These are phyloP conservation scores for Mariannaea elegans DNA, from an alignment of 2,329 filamentous ascomycete species.

Conservation along the genomic window DNA sequence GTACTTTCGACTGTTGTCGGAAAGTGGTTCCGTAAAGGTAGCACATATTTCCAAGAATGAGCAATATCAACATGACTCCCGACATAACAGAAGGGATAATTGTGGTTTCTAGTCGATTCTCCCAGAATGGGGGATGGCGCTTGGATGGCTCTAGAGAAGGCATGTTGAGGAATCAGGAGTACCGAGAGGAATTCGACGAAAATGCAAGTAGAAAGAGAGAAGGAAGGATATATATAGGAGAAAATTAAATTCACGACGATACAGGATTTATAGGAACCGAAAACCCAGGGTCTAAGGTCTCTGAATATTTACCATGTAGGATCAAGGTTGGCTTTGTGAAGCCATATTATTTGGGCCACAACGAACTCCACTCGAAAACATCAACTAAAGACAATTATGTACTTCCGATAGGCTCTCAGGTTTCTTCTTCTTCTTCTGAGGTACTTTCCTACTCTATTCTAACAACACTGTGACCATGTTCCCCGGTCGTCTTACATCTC, in stretches of 20 bases:
- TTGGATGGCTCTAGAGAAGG: background rate
- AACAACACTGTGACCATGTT: background rate
- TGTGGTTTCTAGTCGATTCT: background rate
- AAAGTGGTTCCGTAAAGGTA: conserved; percentile 9
- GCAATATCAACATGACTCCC: background rate
- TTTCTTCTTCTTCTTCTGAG: background rate
- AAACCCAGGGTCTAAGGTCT: too few relatives aligned
- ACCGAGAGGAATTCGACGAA: background rate
- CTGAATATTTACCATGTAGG: too few relatives aligned
- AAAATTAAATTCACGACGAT: background rate
- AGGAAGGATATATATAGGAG: background rate
- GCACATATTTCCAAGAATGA: background rate
- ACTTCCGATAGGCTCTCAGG: background rate
- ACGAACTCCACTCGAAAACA: too few relatives aligned
- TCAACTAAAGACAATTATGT: background rate
- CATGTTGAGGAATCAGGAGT: background rate
- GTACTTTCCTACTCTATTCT: background rate
- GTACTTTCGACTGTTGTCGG: background rate
- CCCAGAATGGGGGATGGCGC: background rate
- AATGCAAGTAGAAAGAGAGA: background rate
- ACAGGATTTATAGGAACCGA: background rate
- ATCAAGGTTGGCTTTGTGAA: too few relatives aligned
- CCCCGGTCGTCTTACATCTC: background rate
- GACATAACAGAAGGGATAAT: conserved; percentile 1
- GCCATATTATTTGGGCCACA: too few relatives aligned